phyloP scores from a whole-genome alignment of 768 basidiomycete genomes.

The Nidularia sp. region DNA sequence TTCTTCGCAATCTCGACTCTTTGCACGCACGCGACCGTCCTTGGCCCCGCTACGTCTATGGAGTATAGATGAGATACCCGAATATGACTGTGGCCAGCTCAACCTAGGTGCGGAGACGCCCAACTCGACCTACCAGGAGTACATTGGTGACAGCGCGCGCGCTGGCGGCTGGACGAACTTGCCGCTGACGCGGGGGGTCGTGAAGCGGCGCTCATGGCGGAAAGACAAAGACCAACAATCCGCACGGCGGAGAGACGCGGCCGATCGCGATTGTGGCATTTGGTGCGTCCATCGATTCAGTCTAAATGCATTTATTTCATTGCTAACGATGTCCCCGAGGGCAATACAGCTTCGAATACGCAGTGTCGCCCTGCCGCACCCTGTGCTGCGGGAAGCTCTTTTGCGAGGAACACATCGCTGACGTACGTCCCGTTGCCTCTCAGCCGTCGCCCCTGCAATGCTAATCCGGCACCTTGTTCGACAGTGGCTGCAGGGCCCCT shows the following conservation, averaged over 20 bases:
- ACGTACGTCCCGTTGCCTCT: neutral
- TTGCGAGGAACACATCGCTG: neutral
- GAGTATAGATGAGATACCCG: too few species aligned
- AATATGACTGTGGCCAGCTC: neutral
- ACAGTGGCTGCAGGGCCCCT: constrained; percentile 12
- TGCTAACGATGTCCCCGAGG: neutral
- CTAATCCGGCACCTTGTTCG: neutral
- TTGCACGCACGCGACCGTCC: too few species aligned
- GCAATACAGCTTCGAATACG: neutral
- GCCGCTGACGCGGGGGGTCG: neutral
- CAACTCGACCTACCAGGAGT: neutral
- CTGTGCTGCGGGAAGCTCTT: neutral
- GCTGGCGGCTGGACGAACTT: neutral
- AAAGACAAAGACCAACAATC: constrained; percentile 2
- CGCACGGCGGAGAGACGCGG: neutral
- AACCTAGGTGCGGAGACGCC: constrained; percentile 14
- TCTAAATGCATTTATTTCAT: neutral
- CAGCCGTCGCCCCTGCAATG: neutral
- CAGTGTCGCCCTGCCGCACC: neutral
- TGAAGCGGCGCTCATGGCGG: neutral
- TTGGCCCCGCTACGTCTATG: too few species aligned
- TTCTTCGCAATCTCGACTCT: too few species aligned
- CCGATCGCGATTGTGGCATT: constrained; percentile 15
- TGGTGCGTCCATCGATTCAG: constrained; percentile 6
- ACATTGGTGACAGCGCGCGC: neutral